These are phyloP conservation scores for Globisporangium ultimum DNA, from an alignment of 352 stramenopile species.

Conservation along the genomic window DNA sequence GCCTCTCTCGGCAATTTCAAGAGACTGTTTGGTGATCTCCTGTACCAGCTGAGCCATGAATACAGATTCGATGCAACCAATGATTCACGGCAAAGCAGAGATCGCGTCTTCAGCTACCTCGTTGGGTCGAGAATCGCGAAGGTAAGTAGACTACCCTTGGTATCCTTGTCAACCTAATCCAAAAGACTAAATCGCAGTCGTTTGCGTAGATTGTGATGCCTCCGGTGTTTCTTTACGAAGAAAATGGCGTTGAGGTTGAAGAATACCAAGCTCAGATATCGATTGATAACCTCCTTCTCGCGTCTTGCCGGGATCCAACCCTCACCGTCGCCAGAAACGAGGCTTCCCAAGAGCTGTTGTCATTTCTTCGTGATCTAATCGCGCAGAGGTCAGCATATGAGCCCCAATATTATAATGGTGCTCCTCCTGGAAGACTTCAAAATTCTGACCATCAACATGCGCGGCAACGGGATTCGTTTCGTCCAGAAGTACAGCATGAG, in stretches of 20 bases:
- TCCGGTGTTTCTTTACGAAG: background rate
- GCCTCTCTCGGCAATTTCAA: slow-evolving; percentile 33
- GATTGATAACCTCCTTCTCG: slow-evolving; percentile 36
- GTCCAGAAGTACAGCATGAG: background rate
- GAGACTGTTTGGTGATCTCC: slow-evolving; percentile 38
- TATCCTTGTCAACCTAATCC: background rate
- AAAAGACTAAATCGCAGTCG: background rate
- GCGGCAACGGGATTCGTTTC: background rate
- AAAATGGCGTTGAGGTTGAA: slow-evolving; percentile 10
- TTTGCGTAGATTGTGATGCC: slow-evolving; percentile 14
- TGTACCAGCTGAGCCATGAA: slow-evolving; percentile 36
- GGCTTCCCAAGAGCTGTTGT: slow-evolving; percentile 36
- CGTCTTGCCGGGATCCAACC: slow-evolving; percentile 22
- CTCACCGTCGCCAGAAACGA: slow-evolving; percentile 31
- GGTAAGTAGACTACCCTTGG: slow-evolving; percentile 18
- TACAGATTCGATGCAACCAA: slow-evolving; percentile 36
- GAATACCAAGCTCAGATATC: slow-evolving; percentile 34
- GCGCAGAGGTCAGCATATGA: slow-evolving; percentile 17
- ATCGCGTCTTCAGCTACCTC: slow-evolving; percentile 46
- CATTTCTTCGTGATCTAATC: slow-evolving; percentile 37
- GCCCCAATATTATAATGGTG: background rate
- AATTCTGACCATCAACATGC: background rate
- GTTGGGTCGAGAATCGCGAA: slow-evolving; percentile 35
- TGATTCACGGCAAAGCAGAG: slow-evolving; percentile 39
- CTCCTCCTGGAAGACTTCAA: background rate